phyloP scores from a whole-genome alignment of 495 filamentous ascomycete genomes.

The Trichoderma gamsii region DNA sequence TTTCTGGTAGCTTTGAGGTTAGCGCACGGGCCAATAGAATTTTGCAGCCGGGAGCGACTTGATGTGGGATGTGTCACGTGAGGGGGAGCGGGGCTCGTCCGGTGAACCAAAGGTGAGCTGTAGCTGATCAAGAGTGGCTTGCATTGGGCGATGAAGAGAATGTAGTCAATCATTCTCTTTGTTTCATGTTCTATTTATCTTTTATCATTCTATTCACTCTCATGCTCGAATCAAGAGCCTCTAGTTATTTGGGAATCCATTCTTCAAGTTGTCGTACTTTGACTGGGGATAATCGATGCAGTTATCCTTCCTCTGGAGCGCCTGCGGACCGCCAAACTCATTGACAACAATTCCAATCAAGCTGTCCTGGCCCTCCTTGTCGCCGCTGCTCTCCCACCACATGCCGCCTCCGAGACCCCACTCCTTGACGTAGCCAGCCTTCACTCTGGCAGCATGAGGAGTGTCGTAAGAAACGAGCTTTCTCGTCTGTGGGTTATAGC shows the following conservation, averaged over 20 bases:
- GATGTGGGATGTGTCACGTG: not conserved
- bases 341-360: conserved; percentile 66
- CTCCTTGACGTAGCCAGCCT: conserved; percentile 62
- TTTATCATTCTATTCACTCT: too few relatives aligned
- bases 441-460: conserved; percentile 54
- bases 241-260: conserved; percentile 46
- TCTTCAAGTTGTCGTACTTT: conserved; percentile 74
- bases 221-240: too few relatives aligned
- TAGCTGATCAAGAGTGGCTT: too few relatives aligned
- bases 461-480: conserved; percentile 79
- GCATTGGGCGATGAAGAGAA: too few relatives aligned
- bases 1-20: not conserved
- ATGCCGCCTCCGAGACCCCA: conserved; percentile 74
- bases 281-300: conserved; percentile 64
- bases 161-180: not conserved
- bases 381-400: conserved; percentile 94
- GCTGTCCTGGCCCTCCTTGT: conserved; percentile 61
- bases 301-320: conserved; percentile 58
- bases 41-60: not conserved
- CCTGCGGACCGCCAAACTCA: conserved; percentile 43
- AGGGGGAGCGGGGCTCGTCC: not conserved
- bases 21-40: not conserved
- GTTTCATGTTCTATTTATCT: too few relatives aligned
- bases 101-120: too few relatives aligned
- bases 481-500: conserved; percentile 54